Evolutionary conservation across 441 rosid species (phyloP).

Genomic region (Erysimum cheiri): DNA sequence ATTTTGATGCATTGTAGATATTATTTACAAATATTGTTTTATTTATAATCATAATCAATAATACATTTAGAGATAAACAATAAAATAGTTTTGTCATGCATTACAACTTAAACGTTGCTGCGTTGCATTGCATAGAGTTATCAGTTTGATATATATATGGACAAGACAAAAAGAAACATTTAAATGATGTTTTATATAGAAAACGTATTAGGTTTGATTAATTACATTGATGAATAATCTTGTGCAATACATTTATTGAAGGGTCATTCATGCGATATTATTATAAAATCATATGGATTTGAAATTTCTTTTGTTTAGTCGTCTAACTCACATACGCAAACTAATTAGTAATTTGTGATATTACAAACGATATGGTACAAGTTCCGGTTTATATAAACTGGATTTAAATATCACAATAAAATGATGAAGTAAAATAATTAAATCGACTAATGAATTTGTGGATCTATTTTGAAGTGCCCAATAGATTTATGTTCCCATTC

Average conservation of each 20-base stretch:
- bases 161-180: no score
- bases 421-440: not conserved
- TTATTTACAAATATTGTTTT: no score
- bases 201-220: not conserved
- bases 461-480: constrained; percentile 46
- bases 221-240: not conserved
- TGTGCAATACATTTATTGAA: not conserved
- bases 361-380: not conserved
- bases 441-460: constrained; percentile 25
- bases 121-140: no score
- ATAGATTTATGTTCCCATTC: constrained; percentile 33
- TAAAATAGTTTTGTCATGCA: no score
- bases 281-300: not conserved
- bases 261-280: not conserved
- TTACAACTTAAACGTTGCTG: no score
- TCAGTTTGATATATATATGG: no score
- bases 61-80: no score
- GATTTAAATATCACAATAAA: not conserved
- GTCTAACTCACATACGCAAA: not conserved
- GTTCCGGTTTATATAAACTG: not conserved
- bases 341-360: no score
- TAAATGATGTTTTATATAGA: no score
- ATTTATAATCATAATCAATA: no score
- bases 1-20: no score
- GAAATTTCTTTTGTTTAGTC: not conserved